Base-by-base conservation (phyloP, 345 rosid genomes). In the Cardamine chenopodiifolia region DNA sequence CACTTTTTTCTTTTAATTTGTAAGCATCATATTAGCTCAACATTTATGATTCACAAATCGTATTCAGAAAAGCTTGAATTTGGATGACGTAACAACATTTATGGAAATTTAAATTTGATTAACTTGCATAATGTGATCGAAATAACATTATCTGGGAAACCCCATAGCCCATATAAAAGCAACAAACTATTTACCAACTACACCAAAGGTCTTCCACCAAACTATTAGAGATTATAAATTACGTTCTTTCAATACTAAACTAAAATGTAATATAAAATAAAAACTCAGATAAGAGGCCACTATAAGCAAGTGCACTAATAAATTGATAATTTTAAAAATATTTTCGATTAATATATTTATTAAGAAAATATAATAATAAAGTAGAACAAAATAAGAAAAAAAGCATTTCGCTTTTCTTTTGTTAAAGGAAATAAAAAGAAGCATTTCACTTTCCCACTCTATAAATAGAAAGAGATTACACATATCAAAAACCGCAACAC, bases 381-480 rank as follows among this genome's bases (percentile, higher is more conserved):
- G 20, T 54, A 63, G 14, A 74, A 74, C 5, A 75, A 26, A 18
- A 29, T 20, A 32, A 32, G 0, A 9, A 34, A 29, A 32, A 31
- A 77, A 56, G n/a, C 52, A n/a, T 5, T 79, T 79, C 68, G 18
- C 59, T 29, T 44, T 13, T 11, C 4, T 12, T 39, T 12, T 37
- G 14, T 37, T 37, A 35, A 11, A 11, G 13, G 6, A 44, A 45
- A n/a, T n/a, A n/a, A 0, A 45, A 53, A 44, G 19, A 66, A 47
- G 6, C 50, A 19, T 6, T 75, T 78, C 70, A 17, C 66, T 37
- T 54, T 11, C 57, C 61, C 45, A 57, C 74, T 75, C 90, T 91
- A 91, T 91, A 91, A 86, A 89, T 83, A 57, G 75, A 29, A 69
- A 76, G 80, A 34, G 31, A 39, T 20, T 29, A 2, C 71, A 62